Conservation (phyloP, 2,329 filamentous ascomycete species). For the Beauveria medogensis region DNA sequence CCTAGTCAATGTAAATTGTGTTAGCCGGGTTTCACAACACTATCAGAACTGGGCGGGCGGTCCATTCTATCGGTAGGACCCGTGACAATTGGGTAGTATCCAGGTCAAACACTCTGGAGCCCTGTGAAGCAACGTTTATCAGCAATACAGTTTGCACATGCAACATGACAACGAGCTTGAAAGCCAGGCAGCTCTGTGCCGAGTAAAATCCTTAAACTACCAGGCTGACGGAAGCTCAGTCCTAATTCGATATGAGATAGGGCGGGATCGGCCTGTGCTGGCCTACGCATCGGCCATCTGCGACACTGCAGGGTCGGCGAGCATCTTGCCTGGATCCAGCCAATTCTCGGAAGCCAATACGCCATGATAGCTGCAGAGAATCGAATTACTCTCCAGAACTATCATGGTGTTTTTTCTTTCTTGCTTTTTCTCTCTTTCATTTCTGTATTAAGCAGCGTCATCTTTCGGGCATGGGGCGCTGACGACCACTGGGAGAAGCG, state of each 20-base stretch:
- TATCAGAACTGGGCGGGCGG: no score
- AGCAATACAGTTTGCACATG: neutral
- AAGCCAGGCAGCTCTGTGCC: neutral
- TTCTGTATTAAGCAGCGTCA: neutral
- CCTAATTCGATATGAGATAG: neutral
- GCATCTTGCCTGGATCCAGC: neutral
- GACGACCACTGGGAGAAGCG: neutral
- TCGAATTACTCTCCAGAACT: neutral
- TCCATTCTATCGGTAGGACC: neutral
- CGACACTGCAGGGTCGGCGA: neutral
- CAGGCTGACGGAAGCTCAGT: neutral
- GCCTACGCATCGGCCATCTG: neutral
- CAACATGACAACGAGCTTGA: no score
- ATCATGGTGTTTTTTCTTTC: neutral
- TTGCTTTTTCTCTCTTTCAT: neutral
- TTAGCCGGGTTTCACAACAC: neutral
- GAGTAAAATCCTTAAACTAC: neutral
- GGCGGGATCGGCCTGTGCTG: slow-evolving; percentile 1
- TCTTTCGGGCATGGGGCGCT: neutral
- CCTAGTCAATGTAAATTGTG: neutral
- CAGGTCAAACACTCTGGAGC: neutral
- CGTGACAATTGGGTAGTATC: neutral
- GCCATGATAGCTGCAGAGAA: neutral
- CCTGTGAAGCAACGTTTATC: neutral
- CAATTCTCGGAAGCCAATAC: neutral